Evolutionary conservation across 345 rosid species (phyloP).

Genomic region (Carallia brachiata): DNA sequence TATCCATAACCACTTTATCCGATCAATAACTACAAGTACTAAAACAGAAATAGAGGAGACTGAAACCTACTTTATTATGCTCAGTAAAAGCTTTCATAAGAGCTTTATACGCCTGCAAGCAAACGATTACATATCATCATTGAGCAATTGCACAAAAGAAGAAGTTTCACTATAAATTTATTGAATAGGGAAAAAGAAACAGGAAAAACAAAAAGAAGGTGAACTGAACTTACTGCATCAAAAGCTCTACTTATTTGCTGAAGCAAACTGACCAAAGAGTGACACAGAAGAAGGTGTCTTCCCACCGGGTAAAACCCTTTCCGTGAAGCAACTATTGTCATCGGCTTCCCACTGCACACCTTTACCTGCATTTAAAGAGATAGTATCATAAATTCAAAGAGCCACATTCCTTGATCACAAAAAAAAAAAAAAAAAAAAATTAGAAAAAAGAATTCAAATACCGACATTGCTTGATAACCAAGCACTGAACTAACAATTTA

Average conservation of each 20-base stretch:
- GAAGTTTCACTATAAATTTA: background rate
- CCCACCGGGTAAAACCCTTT: slow-evolving; percentile 35
- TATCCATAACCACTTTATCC: background rate
- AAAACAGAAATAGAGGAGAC: background rate
- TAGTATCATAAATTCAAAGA: too few species aligned
- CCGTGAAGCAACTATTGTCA: slow-evolving; percentile 32
- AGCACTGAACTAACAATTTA: too few species aligned
- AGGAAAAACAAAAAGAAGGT: background rate
- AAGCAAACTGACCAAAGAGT: slow-evolving; percentile 26
- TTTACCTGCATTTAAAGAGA: slow-evolving; percentile 17
- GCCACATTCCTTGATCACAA: too few species aligned
- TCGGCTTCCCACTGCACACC: slow-evolving; percentile 34
- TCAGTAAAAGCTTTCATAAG: slow-evolving; percentile 35
- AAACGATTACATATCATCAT: background rate
- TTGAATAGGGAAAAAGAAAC: background rate
- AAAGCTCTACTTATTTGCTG: slow-evolving; percentile 33
- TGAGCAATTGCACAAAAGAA: background rate
- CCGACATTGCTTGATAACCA: too few species aligned
- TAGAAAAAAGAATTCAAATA: too few species aligned
- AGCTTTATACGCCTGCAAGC: slow-evolving; percentile 32
- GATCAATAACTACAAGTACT: background rate
- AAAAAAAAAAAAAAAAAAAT: too few species aligned
- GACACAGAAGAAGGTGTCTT: slow-evolving; percentile 20
- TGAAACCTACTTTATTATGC: slow-evolving; percentile 28
- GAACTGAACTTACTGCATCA: slow-evolving; percentile 24